Conservation (phyloP, 2,329 filamentous ascomycete species). For the Aureobasidium sp. region DNA sequence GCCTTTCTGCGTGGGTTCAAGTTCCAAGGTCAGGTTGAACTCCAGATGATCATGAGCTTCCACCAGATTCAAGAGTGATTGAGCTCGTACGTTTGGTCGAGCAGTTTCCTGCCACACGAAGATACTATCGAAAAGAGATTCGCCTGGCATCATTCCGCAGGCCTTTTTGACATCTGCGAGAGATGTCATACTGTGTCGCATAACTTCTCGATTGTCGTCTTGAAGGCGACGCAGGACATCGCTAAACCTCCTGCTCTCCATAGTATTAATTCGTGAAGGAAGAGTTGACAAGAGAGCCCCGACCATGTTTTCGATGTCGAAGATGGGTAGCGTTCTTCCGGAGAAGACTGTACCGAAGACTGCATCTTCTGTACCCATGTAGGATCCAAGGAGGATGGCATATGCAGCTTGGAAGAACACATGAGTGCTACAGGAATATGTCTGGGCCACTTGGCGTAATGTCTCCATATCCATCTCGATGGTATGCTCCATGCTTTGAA, state of each 20-base stretch:
- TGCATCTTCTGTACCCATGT: constrained; percentile 57
- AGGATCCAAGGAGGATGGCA: constrained; percentile 54
- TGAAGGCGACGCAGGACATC: constrained; percentile 60
- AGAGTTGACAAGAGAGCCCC: constrained; percentile 73
- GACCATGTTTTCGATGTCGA: constrained; percentile 60
- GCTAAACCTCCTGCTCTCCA: constrained; percentile 40
- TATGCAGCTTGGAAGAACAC: constrained; percentile 68
- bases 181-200: constrained; percentile 55
- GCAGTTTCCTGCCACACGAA: constrained; percentile 76
- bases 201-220: constrained; percentile 52
- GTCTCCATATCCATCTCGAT: neutral
- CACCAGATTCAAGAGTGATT: constrained; percentile 41
- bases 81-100: constrained; percentile 24
- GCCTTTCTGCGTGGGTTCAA: constrained; percentile 51
- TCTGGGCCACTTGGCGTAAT: neutral
- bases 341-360: constrained; percentile 74
- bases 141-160: constrained; percentile 45
- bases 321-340: constrained; percentile 64
- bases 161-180: constrained; percentile 60
- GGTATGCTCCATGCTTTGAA: neutral
- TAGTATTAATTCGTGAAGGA: constrained; percentile 58
- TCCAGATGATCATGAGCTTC: constrained; percentile 64
- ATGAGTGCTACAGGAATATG: constrained; percentile 51
- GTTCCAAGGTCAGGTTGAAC: constrained; percentile 65
- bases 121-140: constrained; percentile 63